Conservation (phyloP, 176 grass and related monocot genomes). For the Carex kokanica region DNA sequence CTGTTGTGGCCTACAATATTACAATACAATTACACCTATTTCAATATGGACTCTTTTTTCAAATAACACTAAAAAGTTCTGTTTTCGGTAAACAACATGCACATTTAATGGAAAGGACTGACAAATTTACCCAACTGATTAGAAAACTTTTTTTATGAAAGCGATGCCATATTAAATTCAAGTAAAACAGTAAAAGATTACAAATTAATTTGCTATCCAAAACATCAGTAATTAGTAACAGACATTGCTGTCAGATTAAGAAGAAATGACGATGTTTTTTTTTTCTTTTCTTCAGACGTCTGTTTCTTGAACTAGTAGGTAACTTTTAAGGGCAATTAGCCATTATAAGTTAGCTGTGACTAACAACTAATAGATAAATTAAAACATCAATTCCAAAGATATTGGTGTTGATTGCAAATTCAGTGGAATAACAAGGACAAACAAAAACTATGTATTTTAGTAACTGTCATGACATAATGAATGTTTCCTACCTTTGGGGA, state of each 20-base stretch:
- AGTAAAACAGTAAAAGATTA: not conserved
- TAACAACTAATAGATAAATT: not conserved
- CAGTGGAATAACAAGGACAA: not conserved
- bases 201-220: not conserved
- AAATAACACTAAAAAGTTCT: not conserved
- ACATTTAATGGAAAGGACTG: not conserved
- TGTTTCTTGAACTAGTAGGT: not conserved
- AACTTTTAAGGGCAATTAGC: not conserved
- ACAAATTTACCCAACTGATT: not conserved
- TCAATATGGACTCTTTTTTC: not conserved
- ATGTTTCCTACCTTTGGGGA: slow-evolving; percentile 61
- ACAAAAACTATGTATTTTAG: not conserved
- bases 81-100: not conserved
- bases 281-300: not conserved
- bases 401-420: not conserved
- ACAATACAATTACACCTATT: not conserved
- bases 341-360: not conserved
- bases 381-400: not conserved
- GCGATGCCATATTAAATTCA: not conserved
- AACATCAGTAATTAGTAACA: not conserved
- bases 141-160: not conserved
- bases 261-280: too few relatives aligned
- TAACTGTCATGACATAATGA: not conserved
- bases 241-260: not conserved
- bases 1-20: not conserved